These are phyloP conservation scores for Citrus australasica DNA, from an alignment of 345 rosid species.

Conservation along the genomic window DNA sequence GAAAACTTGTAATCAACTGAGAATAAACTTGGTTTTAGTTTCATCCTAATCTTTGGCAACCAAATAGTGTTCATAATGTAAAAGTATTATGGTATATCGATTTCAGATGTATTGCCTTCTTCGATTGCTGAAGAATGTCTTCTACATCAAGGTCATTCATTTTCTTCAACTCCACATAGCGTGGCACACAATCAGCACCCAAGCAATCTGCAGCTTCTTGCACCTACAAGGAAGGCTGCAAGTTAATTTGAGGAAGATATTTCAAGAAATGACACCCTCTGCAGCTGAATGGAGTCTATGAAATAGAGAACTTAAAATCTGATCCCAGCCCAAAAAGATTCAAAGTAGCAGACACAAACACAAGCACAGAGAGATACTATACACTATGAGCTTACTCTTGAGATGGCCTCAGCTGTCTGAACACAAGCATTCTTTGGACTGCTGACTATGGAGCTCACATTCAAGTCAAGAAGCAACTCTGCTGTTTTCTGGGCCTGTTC, in stretches of 20 bases:
- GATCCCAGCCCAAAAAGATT: background rate
- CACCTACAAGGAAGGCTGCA: constrained; percentile 39
- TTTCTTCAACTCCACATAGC: constrained; percentile 60
- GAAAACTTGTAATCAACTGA: no score
- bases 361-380: background rate
- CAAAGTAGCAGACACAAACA: background rate
- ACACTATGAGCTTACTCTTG: constrained; percentile 43
- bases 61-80: background rate
- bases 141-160: constrained; percentile 50
- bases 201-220: constrained; percentile 94
- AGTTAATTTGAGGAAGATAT: background rate
- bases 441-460: constrained; percentile 58
- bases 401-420: constrained; percentile 60
- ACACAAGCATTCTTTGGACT: constrained; percentile 50
- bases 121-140: constrained; percentile 37
- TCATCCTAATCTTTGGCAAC: no score
- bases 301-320: background rate
- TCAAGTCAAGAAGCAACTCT: constrained; percentile 85
- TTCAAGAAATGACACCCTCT: background rate
- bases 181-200: constrained; percentile 81
- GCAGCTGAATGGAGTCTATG: background rate
- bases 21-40: no score
- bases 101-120: constrained; percentile 44
- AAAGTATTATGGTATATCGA: background rate
- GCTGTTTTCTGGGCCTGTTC: constrained; percentile 89